Base-by-base conservation (phyloP, 1,284 basidiomycete species). In the Sporisorium sorghi region DNA sequence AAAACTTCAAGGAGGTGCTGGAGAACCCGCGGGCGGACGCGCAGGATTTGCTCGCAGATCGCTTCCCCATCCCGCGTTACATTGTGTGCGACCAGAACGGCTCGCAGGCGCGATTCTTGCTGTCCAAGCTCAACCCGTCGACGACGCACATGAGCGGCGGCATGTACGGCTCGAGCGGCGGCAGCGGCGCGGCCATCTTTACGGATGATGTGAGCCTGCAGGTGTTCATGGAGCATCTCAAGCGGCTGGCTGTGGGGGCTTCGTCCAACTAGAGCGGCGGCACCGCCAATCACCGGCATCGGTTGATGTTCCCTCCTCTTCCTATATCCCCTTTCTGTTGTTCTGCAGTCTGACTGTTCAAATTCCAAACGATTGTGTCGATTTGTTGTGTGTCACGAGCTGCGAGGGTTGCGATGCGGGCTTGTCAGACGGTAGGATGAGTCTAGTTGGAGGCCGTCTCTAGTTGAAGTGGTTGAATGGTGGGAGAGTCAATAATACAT, bases 11-110 rank as follows among this genome's bases (percentile, higher is more conserved):
- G 83, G 94, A 97, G 86, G 87, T 98, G 60, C 88, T 99, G 39
- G 93, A 94, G 82, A 87, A 90, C 17, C 97, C 97, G 1, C 89
- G 88, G 49, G 85, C 80, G 49, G 88, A 89, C 89, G 88, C 88
- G 12, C 83, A 85, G 61, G 97, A 99, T 78, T 89, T 99, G 32
- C 89, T 99, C 30, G 90, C 91, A 35, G 97, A 99, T 84, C 91
- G 96, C 32, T 94, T 93, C 88, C 96, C 96, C 0, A 95, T 99
- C 76, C 96, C 96, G 1, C 91, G 97, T 47, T 99, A 98, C 86
- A 93, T 99, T 81, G 94, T 97, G 32, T 96, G 93, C 85, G 96
- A 99, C 86, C 94, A 98, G 85, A 94, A 94, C 54, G 97, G 96
- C 33, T 93, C 91, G 86, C 97, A 99, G 85, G 97, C 97, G 5